These are phyloP conservation scores for Hymenoscyphus fraxineus DNA, from an alignment of 2,329 filamentous ascomycete genomes.

Conservation along the genomic window DNA sequence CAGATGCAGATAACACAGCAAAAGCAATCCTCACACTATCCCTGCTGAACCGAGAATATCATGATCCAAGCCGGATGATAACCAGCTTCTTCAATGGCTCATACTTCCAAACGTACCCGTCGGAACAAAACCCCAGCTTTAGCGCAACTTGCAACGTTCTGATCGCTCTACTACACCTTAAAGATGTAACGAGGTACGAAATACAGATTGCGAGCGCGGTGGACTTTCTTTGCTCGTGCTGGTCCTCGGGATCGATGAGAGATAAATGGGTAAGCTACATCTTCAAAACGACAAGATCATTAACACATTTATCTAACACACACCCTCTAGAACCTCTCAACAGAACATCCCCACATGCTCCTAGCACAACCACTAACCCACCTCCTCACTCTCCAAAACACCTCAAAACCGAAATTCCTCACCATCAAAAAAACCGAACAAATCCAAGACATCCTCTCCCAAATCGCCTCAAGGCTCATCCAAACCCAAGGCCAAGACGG, in stretches of 20 bases:
- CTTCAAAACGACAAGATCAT: not conserved
- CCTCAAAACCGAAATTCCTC: not conserved
- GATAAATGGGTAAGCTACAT: conserved; percentile 7
- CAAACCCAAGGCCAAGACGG: not conserved
- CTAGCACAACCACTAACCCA: not conserved
- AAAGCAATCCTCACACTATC: not conserved
- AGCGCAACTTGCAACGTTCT: conserved; percentile 7
- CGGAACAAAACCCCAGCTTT: not conserved
- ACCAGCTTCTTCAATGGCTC: not conserved
- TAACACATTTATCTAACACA: not conserved
- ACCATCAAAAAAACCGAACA: not conserved
- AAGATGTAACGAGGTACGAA: not conserved
- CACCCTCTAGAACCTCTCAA: not conserved
- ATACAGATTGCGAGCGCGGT: not conserved
- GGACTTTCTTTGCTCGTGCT: not conserved
- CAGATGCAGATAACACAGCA: conserved; percentile 6
- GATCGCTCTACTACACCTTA: not conserved
- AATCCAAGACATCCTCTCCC: not conserved
- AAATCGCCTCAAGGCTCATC: not conserved
- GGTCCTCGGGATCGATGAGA: not conserved
- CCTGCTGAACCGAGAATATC: not conserved
- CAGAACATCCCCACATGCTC: conserved; percentile 1
- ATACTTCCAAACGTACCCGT: not conserved
- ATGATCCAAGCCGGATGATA: not conserved
- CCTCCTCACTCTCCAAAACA: not conserved